Percentiles rank a stretch among this genome's conserved stretches.
Conservation (phyloP, 1,139 yeast species). For the Suhomyces panamericanus region DNA sequence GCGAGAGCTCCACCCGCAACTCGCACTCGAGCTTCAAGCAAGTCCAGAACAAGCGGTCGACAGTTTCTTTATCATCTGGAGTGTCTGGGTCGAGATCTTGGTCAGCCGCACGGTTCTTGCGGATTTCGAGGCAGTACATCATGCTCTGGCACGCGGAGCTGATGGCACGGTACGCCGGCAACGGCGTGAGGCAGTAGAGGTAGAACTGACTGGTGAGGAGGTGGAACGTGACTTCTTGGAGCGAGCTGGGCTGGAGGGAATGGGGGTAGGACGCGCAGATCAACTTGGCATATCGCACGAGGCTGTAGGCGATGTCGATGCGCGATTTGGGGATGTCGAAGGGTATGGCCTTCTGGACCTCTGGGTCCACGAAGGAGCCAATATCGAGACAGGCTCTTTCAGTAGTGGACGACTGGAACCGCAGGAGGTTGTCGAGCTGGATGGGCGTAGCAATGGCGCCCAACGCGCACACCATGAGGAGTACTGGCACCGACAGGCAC, state of each 20-base stretch:
- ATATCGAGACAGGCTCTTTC: conserved; percentile 26
- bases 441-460: conserved; percentile 36
- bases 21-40: conserved; percentile 51
- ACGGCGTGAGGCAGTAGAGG: conserved; percentile 39
- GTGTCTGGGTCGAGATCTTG: conserved; percentile 5
- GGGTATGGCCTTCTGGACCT: conserved; percentile 13
- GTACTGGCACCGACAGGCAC: conserved; percentile 30
- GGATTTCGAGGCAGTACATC: conserved; percentile 30
- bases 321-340: conserved; percentile 23
- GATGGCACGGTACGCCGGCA: conserved; percentile 37
- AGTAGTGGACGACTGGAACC: conserved; percentile 29
- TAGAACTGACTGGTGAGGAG: conserved; percentile 39
- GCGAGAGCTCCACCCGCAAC: conserved; percentile 45
- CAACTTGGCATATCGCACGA: conserved; percentile 27
- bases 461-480: conserved; percentile 35
- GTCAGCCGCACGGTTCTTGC: conserved; percentile 11
- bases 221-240: conserved; percentile 29
- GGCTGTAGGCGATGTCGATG: conserved; percentile 24
- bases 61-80: conserved; percentile 19
- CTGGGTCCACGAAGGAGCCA: conserved; percentile 20
- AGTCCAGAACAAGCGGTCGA: conserved; percentile 48
- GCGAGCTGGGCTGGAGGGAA: conserved; percentile 22
- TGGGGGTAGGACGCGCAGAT: conserved; percentile 28
- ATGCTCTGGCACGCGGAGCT: conserved; percentile 36
- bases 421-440: conserved; percentile 35